These are phyloP conservation scores for Penicillium sp. DNA, from an alignment of 2,329 filamentous ascomycete species.

Conservation along the genomic window DNA sequence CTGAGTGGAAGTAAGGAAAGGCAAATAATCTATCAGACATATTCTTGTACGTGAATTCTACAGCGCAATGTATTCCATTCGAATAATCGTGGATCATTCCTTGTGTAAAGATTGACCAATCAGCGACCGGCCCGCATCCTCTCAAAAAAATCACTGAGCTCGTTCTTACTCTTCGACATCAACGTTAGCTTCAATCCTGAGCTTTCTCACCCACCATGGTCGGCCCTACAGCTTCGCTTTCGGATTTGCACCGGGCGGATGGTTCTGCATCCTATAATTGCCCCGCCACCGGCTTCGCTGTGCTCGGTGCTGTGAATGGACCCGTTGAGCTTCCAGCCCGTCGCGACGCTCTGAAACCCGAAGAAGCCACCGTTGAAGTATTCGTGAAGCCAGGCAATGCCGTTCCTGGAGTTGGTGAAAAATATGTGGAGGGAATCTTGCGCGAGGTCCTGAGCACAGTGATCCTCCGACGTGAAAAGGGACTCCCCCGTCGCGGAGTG, in stretches of 20 bases:
- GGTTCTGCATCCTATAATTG: conserved; percentile 45
- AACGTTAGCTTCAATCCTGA: neutral
- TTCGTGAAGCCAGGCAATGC: conserved; percentile 83
- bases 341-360: conserved; percentile 79
- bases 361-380: conserved; percentile 88
- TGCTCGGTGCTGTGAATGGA: conserved; percentile 86
- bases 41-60: too few relatives aligned
- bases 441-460: conserved; percentile 38
- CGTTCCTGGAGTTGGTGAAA: conserved; percentile 77
- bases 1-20: too few relatives aligned
- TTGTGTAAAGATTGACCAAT: conserved; percentile 12
- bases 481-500: conserved; percentile 43
- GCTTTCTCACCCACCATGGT: conserved; percentile 29
- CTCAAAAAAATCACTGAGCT: conserved; percentile 10
- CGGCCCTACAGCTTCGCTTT: conserved; percentile 34
- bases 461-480: conserved; percentile 44
- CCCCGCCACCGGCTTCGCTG: conserved; percentile 63
- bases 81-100: neutral
- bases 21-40: too few relatives aligned
- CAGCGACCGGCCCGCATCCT: conserved; percentile 15
- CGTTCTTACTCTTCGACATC: neutral
- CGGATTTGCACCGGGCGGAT: conserved; percentile 38
- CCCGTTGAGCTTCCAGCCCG: conserved; percentile 80
- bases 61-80: neutral
- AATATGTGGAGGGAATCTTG: conserved; percentile 70